These are phyloP conservation scores for Puccinia polysora DNA, from an alignment of 1,284 basidiomycete species.

Conservation along the genomic window DNA sequence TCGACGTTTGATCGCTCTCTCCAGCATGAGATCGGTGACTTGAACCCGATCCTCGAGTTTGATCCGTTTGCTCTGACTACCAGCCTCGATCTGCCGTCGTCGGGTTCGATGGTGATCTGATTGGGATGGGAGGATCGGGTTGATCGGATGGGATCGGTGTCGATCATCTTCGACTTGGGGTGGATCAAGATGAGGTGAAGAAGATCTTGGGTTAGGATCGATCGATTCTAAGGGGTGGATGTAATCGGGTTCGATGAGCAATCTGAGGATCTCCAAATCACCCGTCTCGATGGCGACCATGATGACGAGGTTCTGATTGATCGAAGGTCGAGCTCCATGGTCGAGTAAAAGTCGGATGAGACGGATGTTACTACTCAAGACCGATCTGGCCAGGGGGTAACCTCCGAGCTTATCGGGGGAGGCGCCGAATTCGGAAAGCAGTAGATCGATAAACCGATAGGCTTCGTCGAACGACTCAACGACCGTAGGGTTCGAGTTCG, in stretches of 20 bases:
- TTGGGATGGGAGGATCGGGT: not conserved
- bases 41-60: conserved; percentile 31
- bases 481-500: not conserved
- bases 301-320: conserved; percentile 23
- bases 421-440: conserved; percentile 12
- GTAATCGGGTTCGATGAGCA: conserved; percentile 24
- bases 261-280: conserved; percentile 24
- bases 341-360: conserved; percentile 26
- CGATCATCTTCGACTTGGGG: not conserved
- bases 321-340: conserved; percentile 21
- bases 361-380: conserved; percentile 21
- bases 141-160: not conserved
- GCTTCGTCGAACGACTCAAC: conserved; percentile 1
- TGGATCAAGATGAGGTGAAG: too few relatives aligned
- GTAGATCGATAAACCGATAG: conserved; percentile 19
- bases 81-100: not conserved
- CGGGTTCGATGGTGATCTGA: not conserved
- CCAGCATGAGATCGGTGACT: conserved; percentile 29
- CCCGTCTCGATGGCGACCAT: conserved; percentile 36
- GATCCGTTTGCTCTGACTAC: not conserved
- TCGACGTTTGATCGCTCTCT: conserved; percentile 24
- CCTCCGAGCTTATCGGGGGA: conserved; percentile 35
- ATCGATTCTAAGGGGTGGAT: conserved; percentile 8
- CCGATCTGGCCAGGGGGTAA: conserved; percentile 28
- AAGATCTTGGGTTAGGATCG: not conserved